Conservation (phyloP, 1,284 basidiomycete genomes). For the Bondarzewia mesenterica region DNA sequence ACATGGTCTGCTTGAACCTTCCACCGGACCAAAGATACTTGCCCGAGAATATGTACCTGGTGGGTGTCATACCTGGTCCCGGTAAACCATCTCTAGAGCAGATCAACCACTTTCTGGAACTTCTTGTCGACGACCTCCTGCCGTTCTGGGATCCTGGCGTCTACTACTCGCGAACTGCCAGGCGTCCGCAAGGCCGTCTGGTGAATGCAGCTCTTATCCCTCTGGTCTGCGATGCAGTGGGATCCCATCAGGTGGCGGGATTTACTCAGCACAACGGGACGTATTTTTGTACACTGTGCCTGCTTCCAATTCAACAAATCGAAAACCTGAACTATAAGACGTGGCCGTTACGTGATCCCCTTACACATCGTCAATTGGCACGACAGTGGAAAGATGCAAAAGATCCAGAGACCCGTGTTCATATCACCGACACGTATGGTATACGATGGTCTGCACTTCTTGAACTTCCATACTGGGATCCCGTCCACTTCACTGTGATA, state of each 20-base stretch:
- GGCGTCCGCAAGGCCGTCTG: constrained; percentile 12
- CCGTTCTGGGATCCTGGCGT: constrained; percentile 23
- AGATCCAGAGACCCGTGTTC: constrained; percentile 6
- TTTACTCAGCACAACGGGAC: constrained; percentile 6
- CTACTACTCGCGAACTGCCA: constrained; percentile 15
- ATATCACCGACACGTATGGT: constrained; percentile 12
- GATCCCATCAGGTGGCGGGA: constrained; percentile 17
- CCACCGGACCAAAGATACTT: constrained; percentile 19
- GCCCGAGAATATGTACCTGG: constrained; percentile 19
- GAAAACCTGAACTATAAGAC: constrained; percentile 10
- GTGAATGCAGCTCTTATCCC: constrained; percentile 16
- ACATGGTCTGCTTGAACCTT: constrained; percentile 23
- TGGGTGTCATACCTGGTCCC: constrained; percentile 20
- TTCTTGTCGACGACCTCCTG: constrained; percentile 15
- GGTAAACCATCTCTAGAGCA: constrained; percentile 7
- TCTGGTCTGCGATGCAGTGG: constrained; percentile 22
- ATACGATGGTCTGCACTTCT: constrained; percentile 1
- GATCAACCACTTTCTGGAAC: constrained; percentile 6
- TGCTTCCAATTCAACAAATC: constrained; percentile 12
- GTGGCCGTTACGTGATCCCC: not conserved
- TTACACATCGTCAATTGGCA: constrained; percentile 10
- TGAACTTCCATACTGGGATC: constrained; percentile 1
- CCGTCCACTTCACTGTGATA: not conserved
- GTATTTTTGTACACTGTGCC: constrained; percentile 16
- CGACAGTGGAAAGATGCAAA: constrained; percentile 14